Base-by-base conservation (phyloP, 768 basidiomycete genomes). In the Lactarius trivialis region DNA sequence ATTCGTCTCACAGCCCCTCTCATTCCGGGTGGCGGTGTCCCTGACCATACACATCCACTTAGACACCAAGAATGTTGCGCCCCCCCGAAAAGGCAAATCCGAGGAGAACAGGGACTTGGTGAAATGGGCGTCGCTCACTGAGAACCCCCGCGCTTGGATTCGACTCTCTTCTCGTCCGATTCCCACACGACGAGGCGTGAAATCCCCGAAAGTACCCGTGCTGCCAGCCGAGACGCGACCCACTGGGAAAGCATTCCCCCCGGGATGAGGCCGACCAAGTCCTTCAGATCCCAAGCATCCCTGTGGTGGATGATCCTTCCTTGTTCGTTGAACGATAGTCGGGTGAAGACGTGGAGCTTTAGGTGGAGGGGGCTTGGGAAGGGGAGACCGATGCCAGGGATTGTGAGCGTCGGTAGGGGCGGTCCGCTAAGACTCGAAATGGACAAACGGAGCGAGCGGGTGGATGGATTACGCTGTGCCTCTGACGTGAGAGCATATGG, bases 201-300 rank as follows among this genome's bases (percentile, higher is more conserved):
- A 39, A 62, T 15, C 30, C 39, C n/a, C 36, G 64, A 63, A 33
- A 65, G 61, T 21, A 33, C 79, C 60, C 77, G 76, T 32, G 85
- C 88, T 1, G 82, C 77, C 30, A 87, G 72, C 53, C 89, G 79
- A 53, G 84, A 80, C 52, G 79, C 78, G 54, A 91, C 76, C 88
- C 88, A 91, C 64, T 88, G 83, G 1, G 81, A 80, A 49, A 86
- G 72, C 9, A 82, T 79, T 63, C 83, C 79, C 4, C 89, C 88
- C 4, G 89, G 89, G 9, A 90, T 70, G 43, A 91, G 80, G 39
- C 85, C 84, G 68, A 90, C 76, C 61, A 92, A 76, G 70, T 93
- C 91, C 70, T 85, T 83, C 48, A 89, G 77, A 67, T 92, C 89
- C 88, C 88, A 91, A 41, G 88, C 78, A 69, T 92, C 91, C 32